These are phyloP conservation scores for Acacia crassicarpa DNA, from an alignment of 306 rosid species.

Conservation along the genomic window DNA sequence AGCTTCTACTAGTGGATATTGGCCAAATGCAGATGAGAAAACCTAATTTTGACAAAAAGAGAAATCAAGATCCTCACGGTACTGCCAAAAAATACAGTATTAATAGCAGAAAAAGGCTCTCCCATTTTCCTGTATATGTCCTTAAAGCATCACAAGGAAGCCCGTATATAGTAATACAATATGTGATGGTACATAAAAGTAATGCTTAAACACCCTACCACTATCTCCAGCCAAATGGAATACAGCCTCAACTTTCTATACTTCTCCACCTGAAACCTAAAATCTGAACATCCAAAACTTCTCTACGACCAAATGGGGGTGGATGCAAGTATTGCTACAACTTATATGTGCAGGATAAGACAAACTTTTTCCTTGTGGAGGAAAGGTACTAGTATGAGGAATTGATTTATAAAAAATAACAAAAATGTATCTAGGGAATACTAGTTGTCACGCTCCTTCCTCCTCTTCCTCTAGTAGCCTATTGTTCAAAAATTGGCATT, in stretches of 20 bases:
- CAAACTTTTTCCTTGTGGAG: not conserved
- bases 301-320: not conserved
- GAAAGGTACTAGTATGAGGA: not conserved
- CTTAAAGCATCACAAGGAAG: not conserved
- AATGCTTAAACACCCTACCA: not conserved
- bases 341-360: not conserved
- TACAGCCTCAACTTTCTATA: not conserved
- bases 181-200: not conserved
- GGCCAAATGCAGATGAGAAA: not conserved
- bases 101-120: not conserved
- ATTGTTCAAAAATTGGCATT: not conserved
- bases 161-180: not conserved
- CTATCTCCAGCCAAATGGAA: not conserved
- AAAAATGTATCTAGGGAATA: not conserved
- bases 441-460: too few relatives aligned
- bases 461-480: not conserved
- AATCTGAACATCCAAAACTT: not conserved
- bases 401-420: not conserved
- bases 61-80: not conserved
- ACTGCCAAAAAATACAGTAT: not conserved
- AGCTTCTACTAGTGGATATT: not conserved
- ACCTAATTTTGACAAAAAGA: slow-evolving; percentile 17
- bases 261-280: not conserved
- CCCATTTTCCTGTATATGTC: not conserved
- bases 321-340: not conserved